phyloP scores from a whole-genome alignment of 768 basidiomycete genomes.

The Dioszegia aurantiaca region DNA sequence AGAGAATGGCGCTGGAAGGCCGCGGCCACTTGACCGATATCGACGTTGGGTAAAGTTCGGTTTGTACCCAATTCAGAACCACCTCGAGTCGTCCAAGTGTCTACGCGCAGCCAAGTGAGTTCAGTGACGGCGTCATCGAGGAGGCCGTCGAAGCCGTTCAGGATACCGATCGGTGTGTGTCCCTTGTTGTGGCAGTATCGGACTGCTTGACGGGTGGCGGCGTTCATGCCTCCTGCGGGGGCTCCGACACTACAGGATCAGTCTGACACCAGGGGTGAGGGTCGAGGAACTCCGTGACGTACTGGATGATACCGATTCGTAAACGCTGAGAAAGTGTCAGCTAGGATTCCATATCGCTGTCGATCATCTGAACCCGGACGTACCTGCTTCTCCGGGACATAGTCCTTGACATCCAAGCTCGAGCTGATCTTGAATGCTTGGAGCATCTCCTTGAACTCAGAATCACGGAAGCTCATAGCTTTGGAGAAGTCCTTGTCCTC shows the following conservation, averaged over 20 bases:
- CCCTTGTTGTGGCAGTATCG: conserved; percentile 90
- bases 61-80: conserved; percentile 98
- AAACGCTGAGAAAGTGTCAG: conserved; percentile 39
- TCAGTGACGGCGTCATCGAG: conserved; percentile 82
- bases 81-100: conserved; percentile 91
- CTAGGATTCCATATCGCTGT: neutral
- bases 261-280: neutral
- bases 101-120: conserved; percentile 92
- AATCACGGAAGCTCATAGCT: conserved; percentile 83
- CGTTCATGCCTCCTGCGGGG: conserved; percentile 98
- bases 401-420: conserved; percentile 58
- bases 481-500: conserved; percentile 75
- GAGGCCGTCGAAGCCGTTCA: conserved; percentile 94
- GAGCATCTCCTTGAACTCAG: conserved; percentile 83
- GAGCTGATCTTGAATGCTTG: conserved; percentile 81
- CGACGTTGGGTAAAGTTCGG: conserved; percentile 76
- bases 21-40: conserved; percentile 82
- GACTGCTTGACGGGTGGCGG: conserved; percentile 89
- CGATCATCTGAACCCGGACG: conserved; percentile 4
- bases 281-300: conserved; percentile 17
- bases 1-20: conserved; percentile 83
- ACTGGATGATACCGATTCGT: conserved; percentile 56
- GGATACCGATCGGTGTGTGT: conserved; percentile 84
- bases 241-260: conserved; percentile 74
- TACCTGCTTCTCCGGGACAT: conserved; percentile 56